Evolutionary conservation across 169 alveolate species (phyloP), one percentile per base, ranked within the genome.

Genomic region (Plasmodium billcollinsi): DNA sequence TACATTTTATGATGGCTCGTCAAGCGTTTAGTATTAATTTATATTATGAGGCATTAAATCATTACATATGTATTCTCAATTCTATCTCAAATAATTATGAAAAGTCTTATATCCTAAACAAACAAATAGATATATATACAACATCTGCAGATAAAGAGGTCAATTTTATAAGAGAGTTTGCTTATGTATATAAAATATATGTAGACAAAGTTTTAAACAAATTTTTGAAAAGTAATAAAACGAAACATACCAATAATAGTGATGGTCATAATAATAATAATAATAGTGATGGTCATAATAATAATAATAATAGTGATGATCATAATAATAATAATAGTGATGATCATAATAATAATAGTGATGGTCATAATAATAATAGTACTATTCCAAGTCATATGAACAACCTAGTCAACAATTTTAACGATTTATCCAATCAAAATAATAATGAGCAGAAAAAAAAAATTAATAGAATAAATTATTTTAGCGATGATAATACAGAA

Each of bases 1-100:
- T 92, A 15, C 95, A 89, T 49, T 92, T 92, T 73, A 92, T 88
- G 78, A 92, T 92, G 93, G 95, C 95, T 39, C 45, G 95, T 4
- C 95, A 92, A 59, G 90, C 93, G 12, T 92, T 86, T 74, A 76
- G 92, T 12, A 75, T 91, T 14, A 75, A 74, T 12, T 75, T 91
- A 14, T 72, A 88, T n/a, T 73, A 61, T 56, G 93, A 85, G 33
- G 71, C 94, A 24, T 54, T 86, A 11, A 62, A 76, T 56, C 92
- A 91, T 70, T 91, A 88, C 50, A 69, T 71, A 7, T 88, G 88
- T 21, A 83, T 92, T 43, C 65, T 92, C 24, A 76, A 92, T 69
- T 80, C 89, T 1, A 75, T 92, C 47, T 24, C 93, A 1, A 50
- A 83, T 33, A 33, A 59, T 24, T 76, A 59, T 24, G 90, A 89